Evolutionary conservation across 257 asterid genomes (phyloP).

Genomic region (Voacanga thouarsii): DNA sequence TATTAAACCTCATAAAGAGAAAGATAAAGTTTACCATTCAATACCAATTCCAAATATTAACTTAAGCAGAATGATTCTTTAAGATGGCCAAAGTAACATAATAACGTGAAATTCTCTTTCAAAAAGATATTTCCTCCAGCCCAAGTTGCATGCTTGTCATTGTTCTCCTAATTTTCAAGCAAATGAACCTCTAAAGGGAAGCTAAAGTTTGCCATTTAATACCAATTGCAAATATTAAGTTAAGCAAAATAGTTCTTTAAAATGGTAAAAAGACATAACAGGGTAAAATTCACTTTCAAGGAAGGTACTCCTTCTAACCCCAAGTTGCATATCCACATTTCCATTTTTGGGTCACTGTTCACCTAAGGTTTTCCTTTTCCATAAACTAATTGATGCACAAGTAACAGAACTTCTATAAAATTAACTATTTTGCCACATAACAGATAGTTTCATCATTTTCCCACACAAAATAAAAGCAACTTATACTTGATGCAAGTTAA

Average conservation of each 20-base stretch:
- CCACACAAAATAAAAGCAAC: neutral
- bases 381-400: neutral
- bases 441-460: neutral
- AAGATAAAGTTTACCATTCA: neutral
- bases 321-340: neutral
- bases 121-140: no score
- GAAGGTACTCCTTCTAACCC: neutral
- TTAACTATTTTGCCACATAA: neutral
- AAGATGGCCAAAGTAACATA: no score
- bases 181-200: no score
- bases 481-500: neutral
- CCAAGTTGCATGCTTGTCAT: no score
- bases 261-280: no score
- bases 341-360: neutral
- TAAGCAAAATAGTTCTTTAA: no score
- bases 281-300: neutral
- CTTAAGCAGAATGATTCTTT: no score
- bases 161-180: no score
- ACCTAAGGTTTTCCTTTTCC: neutral
- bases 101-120: no score
- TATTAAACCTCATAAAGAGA: neutral
- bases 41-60: no score
- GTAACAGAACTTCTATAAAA: neutral
- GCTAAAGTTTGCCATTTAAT: no score
- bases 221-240: no score